Base-by-base conservation (phyloP, 176 grass and related monocot species). In the Elymus sibiricus region DNA sequence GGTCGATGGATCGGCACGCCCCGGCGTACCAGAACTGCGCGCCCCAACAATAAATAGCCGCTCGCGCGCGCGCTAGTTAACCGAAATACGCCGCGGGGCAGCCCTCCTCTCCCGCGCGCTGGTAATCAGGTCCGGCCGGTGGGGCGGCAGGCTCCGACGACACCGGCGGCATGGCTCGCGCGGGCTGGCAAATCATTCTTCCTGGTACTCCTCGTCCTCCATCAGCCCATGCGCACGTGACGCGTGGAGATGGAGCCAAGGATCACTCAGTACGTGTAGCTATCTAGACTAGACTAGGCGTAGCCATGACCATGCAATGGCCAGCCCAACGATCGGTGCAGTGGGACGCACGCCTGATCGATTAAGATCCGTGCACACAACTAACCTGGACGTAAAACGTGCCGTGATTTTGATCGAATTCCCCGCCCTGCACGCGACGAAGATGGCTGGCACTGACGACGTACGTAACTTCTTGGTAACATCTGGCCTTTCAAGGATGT, bases 31-130 rank as follows among this genome's bases (percentile, higher is more conserved):
- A 67, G n/a, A 79, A 67, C 64, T 10, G 79, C 13, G 79, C 22
- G 63, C 79, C 65, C 70, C 15, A 44, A 39, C 70, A 84, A 76
- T 84, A 63, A 84, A 64, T 84, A 35, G 70, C 82, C 82, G 82
- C 67, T 39, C 28, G 64, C 47, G 79, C 37, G 34, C 21, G 79
- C 37, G 34, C 21, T 53, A 13, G 22, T 21, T 13, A 19, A 1
- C n/a, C 60, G 64, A 70, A 70, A 19, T 24, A 32, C 21, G 76
- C 73, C 55, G 44, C 28, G 46, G 25, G 72, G 44, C 75, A 51
- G 75, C 22, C 29, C 64, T 65, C 24, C n/a, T 14, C 46, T 28
- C 73, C 44, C 8, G n/a, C n/a, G n/a, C n/a, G 53, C 76, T 7
- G 34, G 17, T 37, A 28, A 29, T 39, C 53, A 53, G 49, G 16